Evolutionary conservation across 495 filamentous ascomycete species (phyloP), one percentile per base, ranked within the genome.

Genomic region (Clavariopsis aquatica): DNA sequence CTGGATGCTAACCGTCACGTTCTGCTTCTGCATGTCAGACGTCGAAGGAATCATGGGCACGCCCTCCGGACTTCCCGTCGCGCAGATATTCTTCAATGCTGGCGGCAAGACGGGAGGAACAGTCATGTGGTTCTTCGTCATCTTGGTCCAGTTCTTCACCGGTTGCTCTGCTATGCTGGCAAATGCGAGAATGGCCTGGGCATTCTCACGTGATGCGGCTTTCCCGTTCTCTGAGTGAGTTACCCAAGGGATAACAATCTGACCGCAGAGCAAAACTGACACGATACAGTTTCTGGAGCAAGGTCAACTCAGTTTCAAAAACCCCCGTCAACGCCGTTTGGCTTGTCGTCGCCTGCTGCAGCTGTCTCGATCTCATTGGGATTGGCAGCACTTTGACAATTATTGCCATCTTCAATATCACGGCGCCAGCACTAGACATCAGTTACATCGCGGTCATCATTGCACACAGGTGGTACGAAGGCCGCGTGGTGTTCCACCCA

Each of bases 161-260:
- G 86, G 87, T 10, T 87, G 86, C 57, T 85, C 86, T 15, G 87
- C 87, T 8, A 84, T 89, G 84, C 68, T 90, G 29, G 87, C 86
- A 61, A 85, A 88, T 69, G 88, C 87, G 12, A 76, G 87, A 64
- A 90, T 90, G 87, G 85, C 86, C 6, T 90, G 84, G 69, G 87
- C 87, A 4, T 90, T 90, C 75, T 82, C 87, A 27, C 78, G 87
- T 36, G 87, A 90, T 63, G 81, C 84, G n/a, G 87, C 84, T 0
- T 77, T 90, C 22, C 87, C 87, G 15, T 88, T 88, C 64, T 89
- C 87, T 2, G 71, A 73, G 83, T 86, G 78, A 47, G 74, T 62
- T 24, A 29, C 2, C 5, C 15, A 15, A 53, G 8, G 28, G 20
- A 8, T 53, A 29, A 17, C 13, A 24, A 1, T 13, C n/a, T 52